Conservation (phyloP, 768 basidiomycete genomes). For the Amanita rimosa region DNA sequence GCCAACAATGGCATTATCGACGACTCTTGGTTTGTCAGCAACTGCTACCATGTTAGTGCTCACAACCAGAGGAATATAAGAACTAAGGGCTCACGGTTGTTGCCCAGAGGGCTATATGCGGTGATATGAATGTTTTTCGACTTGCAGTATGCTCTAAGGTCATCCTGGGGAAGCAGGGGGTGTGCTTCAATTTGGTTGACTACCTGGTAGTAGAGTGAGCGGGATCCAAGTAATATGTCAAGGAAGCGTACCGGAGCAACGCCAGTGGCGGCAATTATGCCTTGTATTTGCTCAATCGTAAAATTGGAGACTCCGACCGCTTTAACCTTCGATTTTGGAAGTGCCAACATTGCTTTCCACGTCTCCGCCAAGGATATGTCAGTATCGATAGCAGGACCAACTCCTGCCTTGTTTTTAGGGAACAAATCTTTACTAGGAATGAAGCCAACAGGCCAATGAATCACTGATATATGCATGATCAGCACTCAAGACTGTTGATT, state of each 20-base stretch:
- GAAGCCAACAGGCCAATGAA: slow-evolving; percentile 79
- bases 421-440: slow-evolving; percentile 28
- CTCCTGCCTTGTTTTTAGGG: slow-evolving; percentile 37
- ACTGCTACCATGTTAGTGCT: slow-evolving; percentile 22
- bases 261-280: slow-evolving; percentile 56
- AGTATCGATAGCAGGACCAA: slow-evolving; percentile 36
- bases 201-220: slow-evolving; percentile 21
- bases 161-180: slow-evolving; percentile 67
- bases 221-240: not conserved
- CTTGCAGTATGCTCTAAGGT: slow-evolving; percentile 60
- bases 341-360: slow-evolving; percentile 69
- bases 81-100: slow-evolving; percentile 47
- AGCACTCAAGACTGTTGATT: not conserved
- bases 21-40: slow-evolving; percentile 51
- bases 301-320: slow-evolving; percentile 82
- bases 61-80: not conserved
- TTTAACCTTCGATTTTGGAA: slow-evolving; percentile 59
- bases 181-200: slow-evolving; percentile 82
- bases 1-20: slow-evolving; percentile 51
- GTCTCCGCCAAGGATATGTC: slow-evolving; percentile 59
- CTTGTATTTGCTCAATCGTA: slow-evolving; percentile 50
- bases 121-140: slow-evolving; percentile 60
- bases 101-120: slow-evolving; percentile 64
- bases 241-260: slow-evolving; percentile 51
- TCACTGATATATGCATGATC: slow-evolving; percentile 28